Evolutionary conservation across 2,329 filamentous ascomycete genomes (phyloP), one percentile per base, ranked within the genome.

Genomic region (Periconia macrospinosa): DNA sequence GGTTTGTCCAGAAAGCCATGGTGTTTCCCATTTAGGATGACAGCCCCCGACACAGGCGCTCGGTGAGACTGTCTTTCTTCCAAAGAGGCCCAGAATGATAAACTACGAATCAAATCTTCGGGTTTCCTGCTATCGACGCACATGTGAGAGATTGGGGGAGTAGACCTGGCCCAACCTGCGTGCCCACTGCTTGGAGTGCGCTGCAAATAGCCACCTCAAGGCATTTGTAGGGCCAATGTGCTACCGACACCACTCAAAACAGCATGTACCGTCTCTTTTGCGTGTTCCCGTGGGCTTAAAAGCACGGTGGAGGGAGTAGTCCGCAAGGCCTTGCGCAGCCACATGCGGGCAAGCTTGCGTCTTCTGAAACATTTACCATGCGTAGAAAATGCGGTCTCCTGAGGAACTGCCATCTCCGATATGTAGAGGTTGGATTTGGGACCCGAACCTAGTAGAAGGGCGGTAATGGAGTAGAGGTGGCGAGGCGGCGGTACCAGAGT

Each of bases 201-300:
- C 57, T 66, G 61, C 56, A 66, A 60, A 60, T 20, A 52, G 51
- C 59, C 54, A 47, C 35, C 57, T 65, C 49, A 45, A 55, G 56
- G 60, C 54, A 47, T 45, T 50, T 48, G 54, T 35, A 56, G 54
- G 57, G 50, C 50, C 42, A 51, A 45, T 61, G 69, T 72, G 53
- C 57, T 54, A 72, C 70, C 50, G 35, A 23, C 35, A 53, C 58
- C 50, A 56, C 65, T 65, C 49, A 57, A 71, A 60, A 45, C 54
- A 65, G 67, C 30, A 23, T 45, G 53, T 53, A 52, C 60, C 58
- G 61, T 61, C 63, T 62, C 58, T 62, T 60, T 27, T 59, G 58
- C 67, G 66, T 69, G 65, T 56, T 65, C 59, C 23, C 43, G 61
- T 66, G 62, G 67, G 68, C 69, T 66, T 55, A 63, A 37, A 37